Conservation (phyloP, 257 asterid genomes). For the Eucommia ulmoides region DNA sequence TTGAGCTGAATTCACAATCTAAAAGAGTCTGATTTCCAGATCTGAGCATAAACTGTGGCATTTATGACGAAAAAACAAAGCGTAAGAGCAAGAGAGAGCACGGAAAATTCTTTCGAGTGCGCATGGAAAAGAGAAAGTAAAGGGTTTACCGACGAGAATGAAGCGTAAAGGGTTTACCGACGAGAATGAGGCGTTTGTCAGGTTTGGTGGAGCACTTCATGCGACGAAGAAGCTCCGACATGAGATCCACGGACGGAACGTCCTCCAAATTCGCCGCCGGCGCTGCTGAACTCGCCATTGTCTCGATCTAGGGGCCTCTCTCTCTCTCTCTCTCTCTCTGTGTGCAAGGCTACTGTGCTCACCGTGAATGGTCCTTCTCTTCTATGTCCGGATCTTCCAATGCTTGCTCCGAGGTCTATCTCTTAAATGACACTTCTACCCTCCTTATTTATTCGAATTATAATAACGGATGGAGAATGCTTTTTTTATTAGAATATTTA, state of each 20-base stretch:
- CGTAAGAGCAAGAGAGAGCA: not conserved
- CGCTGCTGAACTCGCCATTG: not conserved
- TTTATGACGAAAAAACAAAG: not conserved
- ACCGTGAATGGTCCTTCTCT: not conserved
- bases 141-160: not conserved
- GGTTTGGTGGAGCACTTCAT: slow-evolving; percentile 4
- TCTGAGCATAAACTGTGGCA: not conserved
- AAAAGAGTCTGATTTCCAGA: not conserved
- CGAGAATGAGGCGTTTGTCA: not conserved
- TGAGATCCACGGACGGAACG: not conserved
- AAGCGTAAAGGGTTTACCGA: not conserved
- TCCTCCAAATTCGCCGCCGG: slow-evolving; percentile 1
- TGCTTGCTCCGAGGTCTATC: not conserved
- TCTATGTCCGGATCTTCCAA: not conserved
- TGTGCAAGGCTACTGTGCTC: not conserved
- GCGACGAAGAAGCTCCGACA: slow-evolving; percentile 3
- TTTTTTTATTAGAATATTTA: too few relatives aligned
- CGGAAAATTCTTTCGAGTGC: not conserved
- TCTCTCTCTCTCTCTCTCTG: not conserved
- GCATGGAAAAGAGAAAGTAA: not conserved
- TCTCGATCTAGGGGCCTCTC: not conserved
- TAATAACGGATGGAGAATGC: too few relatives aligned
- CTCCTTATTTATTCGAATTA: too few relatives aligned
- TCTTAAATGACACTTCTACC: too few relatives aligned
- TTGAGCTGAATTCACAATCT: not conserved